phyloP scores from a whole-genome alignment of 352 stramenopile species.

The Phytophthora aleatoria region DNA sequence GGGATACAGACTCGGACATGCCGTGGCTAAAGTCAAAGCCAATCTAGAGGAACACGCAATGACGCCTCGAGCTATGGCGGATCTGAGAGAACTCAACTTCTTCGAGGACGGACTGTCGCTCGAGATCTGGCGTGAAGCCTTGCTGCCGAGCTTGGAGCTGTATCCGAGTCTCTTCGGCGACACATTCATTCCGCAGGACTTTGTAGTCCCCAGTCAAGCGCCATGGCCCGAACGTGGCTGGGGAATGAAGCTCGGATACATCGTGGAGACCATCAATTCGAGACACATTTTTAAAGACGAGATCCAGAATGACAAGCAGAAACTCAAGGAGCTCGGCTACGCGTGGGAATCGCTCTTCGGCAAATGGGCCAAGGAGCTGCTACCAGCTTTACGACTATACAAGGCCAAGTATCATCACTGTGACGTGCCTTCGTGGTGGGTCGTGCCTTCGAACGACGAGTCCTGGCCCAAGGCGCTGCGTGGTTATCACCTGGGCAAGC shows the following conservation, averaged over 20 bases:
- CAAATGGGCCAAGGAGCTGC: constrained; percentile 55
- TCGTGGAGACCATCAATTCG: constrained; percentile 51
- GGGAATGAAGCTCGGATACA: constrained; percentile 56
- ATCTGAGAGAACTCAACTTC: constrained; percentile 52
- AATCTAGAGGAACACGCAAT: constrained; percentile 41
- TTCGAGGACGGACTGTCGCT: constrained; percentile 38
- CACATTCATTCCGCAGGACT: constrained; percentile 48
- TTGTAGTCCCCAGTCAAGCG: constrained; percentile 56
- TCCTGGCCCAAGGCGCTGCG: constrained; percentile 77
- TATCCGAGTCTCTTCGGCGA: constrained; percentile 32
- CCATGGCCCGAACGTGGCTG: constrained; percentile 52
- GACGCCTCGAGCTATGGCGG: constrained; percentile 25
- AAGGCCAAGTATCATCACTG: constrained; percentile 87
- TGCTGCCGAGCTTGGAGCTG: constrained; percentile 52
- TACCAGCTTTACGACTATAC: constrained; percentile 80
- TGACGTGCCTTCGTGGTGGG: constrained; percentile 80
- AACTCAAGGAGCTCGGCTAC: constrained; percentile 58
- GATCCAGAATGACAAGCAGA: constrained; percentile 41
- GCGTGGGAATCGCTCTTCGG: constrained; percentile 63
- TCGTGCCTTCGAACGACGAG: constrained; percentile 44
- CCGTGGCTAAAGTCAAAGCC: constrained; percentile 56
- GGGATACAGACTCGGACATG: constrained; percentile 73
- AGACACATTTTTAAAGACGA: constrained; percentile 51
- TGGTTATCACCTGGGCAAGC: constrained; percentile 87
- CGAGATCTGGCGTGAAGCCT: constrained; percentile 35